Base-by-base conservation (phyloP, 2,329 filamentous ascomycete species). In the Neonectria sp. region DNA sequence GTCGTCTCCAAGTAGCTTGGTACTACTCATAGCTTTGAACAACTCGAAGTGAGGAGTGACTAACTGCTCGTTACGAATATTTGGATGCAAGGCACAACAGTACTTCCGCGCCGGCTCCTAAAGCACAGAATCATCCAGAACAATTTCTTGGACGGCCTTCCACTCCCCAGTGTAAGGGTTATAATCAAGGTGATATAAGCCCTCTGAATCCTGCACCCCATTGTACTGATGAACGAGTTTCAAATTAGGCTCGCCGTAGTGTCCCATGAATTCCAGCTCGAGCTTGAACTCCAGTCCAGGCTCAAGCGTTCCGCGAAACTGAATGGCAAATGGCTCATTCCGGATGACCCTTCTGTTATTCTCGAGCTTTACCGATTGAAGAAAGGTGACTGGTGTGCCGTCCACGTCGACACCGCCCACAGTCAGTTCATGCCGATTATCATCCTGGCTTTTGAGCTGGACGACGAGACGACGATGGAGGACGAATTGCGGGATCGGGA, bases 241-340 rank as follows among this genome's bases (percentile, higher is more conserved):
- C 1, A 85, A 55, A 43, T 81, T 82, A 0, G 83, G 83, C 68
- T 86, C 84, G 2, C 78, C 77, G 33, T 85, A 86, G 58, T 86
- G 79, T 0, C 84, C 83, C 82, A 86, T 86, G 11, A 86, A 85
- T 67, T 85, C 80, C 4, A 86, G 70, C 25, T 82, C 79, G 0
- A 85, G 69, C n/a, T 77, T 79, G 24, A 84, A 56, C 3, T 73
- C 33, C 4, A 71, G 68, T 0, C 72, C 78, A 1, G 53, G 25
- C 4, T 73, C 71, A 2, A 79, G 53, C 0, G 68, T 68, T 3
- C 74, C 76, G 12, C 81, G 79, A 12, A 83, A 78, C 1, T 70
- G 74, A 57, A 85, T 77, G 0, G 68, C 46, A 31, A 84, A 84
- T 0, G 81, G 84, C 71, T 85, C 82, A 0, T 75, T 65, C 6